These are phyloP conservation scores for Hawksworthiomyces lignivorus DNA, from an alignment of 2,329 filamentous ascomycete species.

Conservation along the genomic window DNA sequence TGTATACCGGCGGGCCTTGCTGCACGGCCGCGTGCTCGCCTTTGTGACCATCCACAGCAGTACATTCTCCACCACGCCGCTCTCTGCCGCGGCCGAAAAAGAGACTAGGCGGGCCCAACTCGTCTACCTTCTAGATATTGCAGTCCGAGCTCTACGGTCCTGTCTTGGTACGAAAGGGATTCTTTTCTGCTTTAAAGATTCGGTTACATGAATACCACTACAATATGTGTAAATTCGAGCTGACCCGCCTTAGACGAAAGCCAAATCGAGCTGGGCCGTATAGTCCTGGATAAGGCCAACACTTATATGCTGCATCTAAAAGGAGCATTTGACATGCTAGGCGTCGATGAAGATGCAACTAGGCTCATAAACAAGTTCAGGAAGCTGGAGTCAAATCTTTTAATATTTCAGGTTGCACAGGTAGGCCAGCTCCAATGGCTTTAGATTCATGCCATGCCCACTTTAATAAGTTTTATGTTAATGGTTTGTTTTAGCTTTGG, in stretches of 20 bases:
- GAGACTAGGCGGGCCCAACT: background rate
- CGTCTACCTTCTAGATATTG: conserved; percentile 7
- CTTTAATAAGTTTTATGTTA: too few relatives aligned
- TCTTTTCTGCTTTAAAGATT: too few relatives aligned
- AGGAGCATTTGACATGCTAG: conserved; percentile 18
- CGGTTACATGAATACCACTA: background rate
- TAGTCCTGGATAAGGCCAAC: conserved; percentile 57
- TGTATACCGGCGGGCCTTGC: conserved; percentile 26
- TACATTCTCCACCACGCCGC: background rate
- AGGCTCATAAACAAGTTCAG: conserved; percentile 14
- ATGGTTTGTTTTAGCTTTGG: conserved; percentile 64
- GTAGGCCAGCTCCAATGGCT: too few relatives aligned
- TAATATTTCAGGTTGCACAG: conserved; percentile 56
- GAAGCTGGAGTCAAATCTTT: conserved; percentile 52
- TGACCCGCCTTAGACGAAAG: conserved; percentile 31
- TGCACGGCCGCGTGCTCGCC: conserved; percentile 45
- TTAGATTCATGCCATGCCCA: too few relatives aligned
- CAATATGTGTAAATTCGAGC: conserved; percentile 7
- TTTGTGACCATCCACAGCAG: conserved; percentile 55
- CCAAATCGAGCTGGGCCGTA: conserved; percentile 50
- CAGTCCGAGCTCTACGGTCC: conserved; percentile 26
- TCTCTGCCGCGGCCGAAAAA: background rate
- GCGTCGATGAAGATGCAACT: conserved; percentile 20
- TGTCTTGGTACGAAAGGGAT: conserved; percentile 57
- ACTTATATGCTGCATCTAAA: conserved; percentile 34